Evolutionary conservation across 805 yeast genomes (phyloP).

Genomic region (Pichia rugopelliculosa): DNA sequence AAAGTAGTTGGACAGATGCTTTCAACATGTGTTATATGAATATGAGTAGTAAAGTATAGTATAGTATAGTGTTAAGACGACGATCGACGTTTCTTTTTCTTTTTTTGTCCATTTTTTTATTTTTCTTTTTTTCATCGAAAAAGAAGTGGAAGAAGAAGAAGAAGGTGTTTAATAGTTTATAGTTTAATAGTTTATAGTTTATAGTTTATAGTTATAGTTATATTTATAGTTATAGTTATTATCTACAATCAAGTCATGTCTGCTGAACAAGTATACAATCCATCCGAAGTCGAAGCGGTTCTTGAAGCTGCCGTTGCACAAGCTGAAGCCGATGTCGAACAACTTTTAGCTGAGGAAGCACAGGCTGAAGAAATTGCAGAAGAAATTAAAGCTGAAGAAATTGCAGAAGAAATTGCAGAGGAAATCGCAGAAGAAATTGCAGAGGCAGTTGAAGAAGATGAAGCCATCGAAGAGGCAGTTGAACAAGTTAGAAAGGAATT

Average conservation of each 20-base stretch:
- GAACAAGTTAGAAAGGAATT: slow-evolving; percentile 23
- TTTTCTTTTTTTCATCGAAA: too few species aligned
- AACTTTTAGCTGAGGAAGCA: slow-evolving; percentile 13
- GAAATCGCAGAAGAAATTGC: slow-evolving; percentile 11
- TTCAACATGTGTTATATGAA: slow-evolving; percentile 50
- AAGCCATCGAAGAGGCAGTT: slow-evolving; percentile 11
- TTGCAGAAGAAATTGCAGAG: slow-evolving; percentile 7
- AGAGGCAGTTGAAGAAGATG: slow-evolving; percentile 22
- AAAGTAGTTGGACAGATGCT: slow-evolving; percentile 92
- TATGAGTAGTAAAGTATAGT: too few species aligned
- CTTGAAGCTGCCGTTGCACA: slow-evolving; percentile 7
- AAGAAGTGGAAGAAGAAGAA: too few species aligned
- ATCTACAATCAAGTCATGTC: slow-evolving; percentile 2
- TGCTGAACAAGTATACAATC: slow-evolving; percentile 35
- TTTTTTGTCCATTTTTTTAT: too few species aligned
- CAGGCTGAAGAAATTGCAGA: slow-evolving; percentile 2
- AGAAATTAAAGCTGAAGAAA: slow-evolving; percentile 4
- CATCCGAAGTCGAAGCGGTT: slow-evolving; percentile 10
- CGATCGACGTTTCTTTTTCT: too few species aligned
- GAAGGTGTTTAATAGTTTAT: too few species aligned
- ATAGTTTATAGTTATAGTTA: too few species aligned
- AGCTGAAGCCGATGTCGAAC: slow-evolving; percentile 9
- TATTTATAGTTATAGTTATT: too few species aligned
- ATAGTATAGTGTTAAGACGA: too few species aligned
- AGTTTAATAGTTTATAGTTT: too few species aligned